These are phyloP conservation scores for Arthrinium puccinioides DNA, from an alignment of 2,329 filamentous ascomycete genomes.

Conservation along the genomic window DNA sequence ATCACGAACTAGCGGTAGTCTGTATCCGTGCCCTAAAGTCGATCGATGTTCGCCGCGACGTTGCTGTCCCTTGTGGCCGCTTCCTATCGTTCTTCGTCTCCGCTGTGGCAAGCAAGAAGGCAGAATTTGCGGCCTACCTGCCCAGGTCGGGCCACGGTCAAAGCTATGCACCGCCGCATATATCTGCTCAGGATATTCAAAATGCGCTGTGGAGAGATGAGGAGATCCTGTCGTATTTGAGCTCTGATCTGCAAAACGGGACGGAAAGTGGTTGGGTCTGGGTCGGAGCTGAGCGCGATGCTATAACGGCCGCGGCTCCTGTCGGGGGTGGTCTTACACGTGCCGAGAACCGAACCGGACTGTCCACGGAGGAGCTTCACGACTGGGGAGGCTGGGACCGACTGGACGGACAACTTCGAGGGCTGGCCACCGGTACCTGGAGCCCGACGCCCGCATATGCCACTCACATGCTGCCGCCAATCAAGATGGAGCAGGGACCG, in stretches of 20 bases:
- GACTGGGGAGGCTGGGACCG: constrained; percentile 79
- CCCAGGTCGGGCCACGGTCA: constrained; percentile 14
- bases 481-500: constrained; percentile 22
- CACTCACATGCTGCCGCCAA: constrained; percentile 21
- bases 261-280: constrained; percentile 78
- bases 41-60: constrained; percentile 63
- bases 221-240: constrained; percentile 80
- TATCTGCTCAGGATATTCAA: constrained; percentile 16
- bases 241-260: constrained; percentile 78
- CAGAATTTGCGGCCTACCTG: constrained; percentile 32
- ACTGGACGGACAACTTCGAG: constrained; percentile 56
- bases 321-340: constrained; percentile 33
- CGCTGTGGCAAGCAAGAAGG: constrained; percentile 49
- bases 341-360: constrained; percentile 39
- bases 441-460: constrained; percentile 18
- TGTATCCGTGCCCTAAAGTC: constrained; percentile 66
- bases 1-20: constrained; percentile 63
- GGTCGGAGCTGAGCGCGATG: constrained; percentile 52
- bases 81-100: constrained; percentile 77
- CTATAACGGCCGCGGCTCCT: constrained; percentile 16
- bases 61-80: constrained; percentile 73
- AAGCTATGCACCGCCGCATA: constrained; percentile 14
- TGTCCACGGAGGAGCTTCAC: constrained; percentile 48
- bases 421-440: constrained; percentile 31
- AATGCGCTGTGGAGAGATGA: constrained; percentile 57